Base-by-base conservation (phyloP, 2,329 filamentous ascomycete genomes). In the Ascochyta koolunga region DNA sequence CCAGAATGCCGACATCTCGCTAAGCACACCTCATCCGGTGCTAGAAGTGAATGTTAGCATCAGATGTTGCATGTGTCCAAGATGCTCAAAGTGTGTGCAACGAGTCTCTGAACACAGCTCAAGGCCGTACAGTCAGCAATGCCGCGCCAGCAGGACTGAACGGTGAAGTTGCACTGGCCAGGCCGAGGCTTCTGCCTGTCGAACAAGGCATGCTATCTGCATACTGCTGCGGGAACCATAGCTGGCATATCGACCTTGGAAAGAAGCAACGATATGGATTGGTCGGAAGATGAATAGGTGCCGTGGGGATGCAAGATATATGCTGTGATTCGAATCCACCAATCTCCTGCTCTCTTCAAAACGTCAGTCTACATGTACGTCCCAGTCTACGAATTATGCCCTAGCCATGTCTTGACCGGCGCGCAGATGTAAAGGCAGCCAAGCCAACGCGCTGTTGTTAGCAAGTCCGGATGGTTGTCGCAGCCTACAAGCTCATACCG, bases 1-100 rank as follows among this genome's bases (percentile, higher is more conserved):
- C 35, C 8, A 5, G 42, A 41, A 11, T 36, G 15, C 51, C 51
- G 51, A 54, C 40, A 16, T 11, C 19, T 39, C 37, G 45, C 51
- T 45, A 25, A 33, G n/a, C 31, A 25, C 19, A 27, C 45, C 19
- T 37, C 24, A 40, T 45, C 5, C 16, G 44, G 29, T 39, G 21
- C 19, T 27, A 45, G 40, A 15, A 32, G 45, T 50, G 35, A 45
- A 45, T 32, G 46, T 24, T 11, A 32, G 44, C 21, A 44, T 22
- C 35, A 40, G 24, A 49, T 16, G 45, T 33, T 48, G 44, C 39
- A 33, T 48, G 19, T 15, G 19, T 27, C 27, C 19, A 44, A 21
- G 45, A 39, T 27, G 22, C 35, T 29, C 21, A 24, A 15, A 4
- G 7, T 49, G 13, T 29, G 29, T 45, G 40, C 51, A 31, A 45